Percentiles rank a stretch among this genome's conserved stretches.
Conservation (phyloP, 257 asterid species). For the Mitragyna speciosa region DNA sequence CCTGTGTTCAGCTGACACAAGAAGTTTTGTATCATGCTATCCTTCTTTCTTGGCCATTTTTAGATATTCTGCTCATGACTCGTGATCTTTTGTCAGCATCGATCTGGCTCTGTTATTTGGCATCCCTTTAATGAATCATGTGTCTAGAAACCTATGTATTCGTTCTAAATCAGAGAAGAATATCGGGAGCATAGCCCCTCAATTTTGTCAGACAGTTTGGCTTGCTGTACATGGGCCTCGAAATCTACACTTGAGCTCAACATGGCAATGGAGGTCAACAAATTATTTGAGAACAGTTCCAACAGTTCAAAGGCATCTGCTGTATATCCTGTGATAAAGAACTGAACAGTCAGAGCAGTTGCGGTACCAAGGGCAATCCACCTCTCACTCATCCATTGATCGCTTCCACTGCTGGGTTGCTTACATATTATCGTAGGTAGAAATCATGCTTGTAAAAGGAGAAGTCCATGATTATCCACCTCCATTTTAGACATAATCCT, state of each 20-base stretch:
- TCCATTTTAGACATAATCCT: too few species aligned
- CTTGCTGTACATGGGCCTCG: slow-evolving; percentile 72
- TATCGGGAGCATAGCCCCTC: slow-evolving; percentile 74
- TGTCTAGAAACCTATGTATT: background rate
- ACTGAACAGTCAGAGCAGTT: slow-evolving; percentile 56
- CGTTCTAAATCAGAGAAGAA: slow-evolving; percentile 50
- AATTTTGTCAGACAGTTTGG: slow-evolving; percentile 84
- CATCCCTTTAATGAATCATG: background rate
- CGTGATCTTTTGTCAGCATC: background rate
- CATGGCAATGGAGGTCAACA: slow-evolving; percentile 92
- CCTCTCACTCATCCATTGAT: slow-evolving; percentile 67
- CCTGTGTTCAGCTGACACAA: background rate
- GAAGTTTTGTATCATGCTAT: background rate
- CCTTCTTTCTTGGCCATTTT: background rate
- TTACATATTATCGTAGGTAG: slow-evolving; percentile 49
- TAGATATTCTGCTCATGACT: background rate
- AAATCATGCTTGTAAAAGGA: slow-evolving; percentile 40
- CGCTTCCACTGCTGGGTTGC: slow-evolving; percentile 80
- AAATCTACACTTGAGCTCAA: slow-evolving; percentile 67
- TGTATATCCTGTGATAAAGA: slow-evolving; percentile 61
- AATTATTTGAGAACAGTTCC: slow-evolving; percentile 61
- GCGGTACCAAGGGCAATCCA: slow-evolving; percentile 97
- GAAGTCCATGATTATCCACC: too few species aligned
- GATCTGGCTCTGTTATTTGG: background rate
- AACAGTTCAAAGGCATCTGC: slow-evolving; percentile 54